These are phyloP conservation scores for Didymosphaeria variabile DNA, from an alignment of 2,329 filamentous ascomycete species.

Conservation along the genomic window DNA sequence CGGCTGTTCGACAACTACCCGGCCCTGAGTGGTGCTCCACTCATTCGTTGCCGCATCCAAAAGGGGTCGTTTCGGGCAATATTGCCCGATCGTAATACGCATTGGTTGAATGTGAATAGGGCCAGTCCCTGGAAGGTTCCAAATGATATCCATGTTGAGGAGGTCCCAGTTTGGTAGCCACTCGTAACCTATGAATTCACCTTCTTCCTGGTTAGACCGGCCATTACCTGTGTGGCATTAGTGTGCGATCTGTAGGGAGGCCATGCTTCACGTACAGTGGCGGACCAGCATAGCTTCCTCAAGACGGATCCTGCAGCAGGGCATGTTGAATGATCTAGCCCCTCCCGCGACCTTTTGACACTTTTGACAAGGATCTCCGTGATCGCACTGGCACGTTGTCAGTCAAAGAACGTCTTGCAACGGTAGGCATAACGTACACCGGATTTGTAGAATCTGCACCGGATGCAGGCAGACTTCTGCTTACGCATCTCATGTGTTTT, in stretches of 20 bases:
- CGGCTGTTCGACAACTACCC: conserved; percentile 39
- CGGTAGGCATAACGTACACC: conserved; percentile 29
- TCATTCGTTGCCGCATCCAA: conserved; percentile 41
- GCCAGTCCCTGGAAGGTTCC: conserved; percentile 47
- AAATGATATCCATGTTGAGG: conserved; percentile 44
- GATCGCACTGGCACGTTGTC: conserved; percentile 38
- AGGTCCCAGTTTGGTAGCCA: conserved; percentile 38
- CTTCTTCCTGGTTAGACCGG: conserved; percentile 46
- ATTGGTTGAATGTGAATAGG: conserved; percentile 38
- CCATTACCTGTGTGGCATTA: conserved; percentile 43
- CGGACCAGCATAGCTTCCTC: conserved; percentile 44
- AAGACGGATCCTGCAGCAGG: conserved; percentile 45
- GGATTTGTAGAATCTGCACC: conserved; percentile 48
- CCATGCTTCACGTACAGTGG: conserved; percentile 32
- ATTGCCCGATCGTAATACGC: conserved; percentile 38
- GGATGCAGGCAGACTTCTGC: conserved; percentile 41
- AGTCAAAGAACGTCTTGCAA: conserved; percentile 1
- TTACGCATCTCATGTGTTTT: conserved; percentile 50
- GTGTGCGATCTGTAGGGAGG: not conserved
- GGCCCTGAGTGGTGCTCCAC: conserved; percentile 42
- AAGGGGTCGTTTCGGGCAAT: conserved; percentile 36
- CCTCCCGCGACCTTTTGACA: conserved; percentile 42
- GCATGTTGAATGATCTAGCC: conserved; percentile 42
- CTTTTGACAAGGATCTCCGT: conserved; percentile 42
- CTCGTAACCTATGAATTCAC: conserved; percentile 41